These are phyloP conservation scores for Helenozyma baotianmanensis DNA, from an alignment of 805 yeast genomes.

Conservation along the genomic window DNA sequence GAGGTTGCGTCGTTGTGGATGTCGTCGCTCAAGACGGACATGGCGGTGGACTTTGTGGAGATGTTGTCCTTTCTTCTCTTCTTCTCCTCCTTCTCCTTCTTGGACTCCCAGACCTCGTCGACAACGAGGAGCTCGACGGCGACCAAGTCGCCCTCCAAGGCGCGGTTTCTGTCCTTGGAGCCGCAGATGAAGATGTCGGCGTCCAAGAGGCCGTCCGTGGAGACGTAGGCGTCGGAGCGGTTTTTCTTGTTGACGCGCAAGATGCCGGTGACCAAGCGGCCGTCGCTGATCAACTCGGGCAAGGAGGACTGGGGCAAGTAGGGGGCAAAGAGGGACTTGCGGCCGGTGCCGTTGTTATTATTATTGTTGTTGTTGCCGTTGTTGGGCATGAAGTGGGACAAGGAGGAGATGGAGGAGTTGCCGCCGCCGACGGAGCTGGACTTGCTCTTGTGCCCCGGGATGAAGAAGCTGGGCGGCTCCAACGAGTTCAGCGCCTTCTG, in stretches of 20 bases:
- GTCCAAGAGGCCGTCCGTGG: conserved; percentile 91
- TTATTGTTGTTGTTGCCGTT: conserved; percentile 15
- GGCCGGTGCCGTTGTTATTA: conserved; percentile 41
- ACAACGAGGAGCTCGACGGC: conserved; percentile 93
- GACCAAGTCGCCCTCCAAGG: conserved; percentile 92
- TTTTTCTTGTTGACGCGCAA: conserved; percentile 93
- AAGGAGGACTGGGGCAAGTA: conserved; percentile 90
- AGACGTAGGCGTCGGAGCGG: conserved; percentile 96
- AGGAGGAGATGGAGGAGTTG: conserved; percentile 55
- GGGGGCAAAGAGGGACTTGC: conserved; percentile 91
- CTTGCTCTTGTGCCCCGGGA: conserved; percentile 77
- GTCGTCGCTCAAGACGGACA: conserved; percentile 54
- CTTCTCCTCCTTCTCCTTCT: conserved; percentile 95
- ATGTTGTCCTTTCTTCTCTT: conserved; percentile 77
- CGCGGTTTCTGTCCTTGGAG: conserved; percentile 95
- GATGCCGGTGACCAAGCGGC: conserved; percentile 87
- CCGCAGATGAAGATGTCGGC: conserved; percentile 98
- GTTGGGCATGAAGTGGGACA: conserved; percentile 34
- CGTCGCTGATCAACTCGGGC: conserved; percentile 85
- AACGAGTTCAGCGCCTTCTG: conserved; percentile 30
- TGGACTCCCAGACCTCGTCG: conserved; percentile 96
- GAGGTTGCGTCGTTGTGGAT: conserved; percentile 79
- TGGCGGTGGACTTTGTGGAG: conserved; percentile 27
- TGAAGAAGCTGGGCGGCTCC: conserved; percentile 44
- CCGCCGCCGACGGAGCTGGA: conserved; percentile 58